phyloP scores from a whole-genome alignment of 2,329 filamentous ascomycete species.

The Ophiocordyceps sinensis region DNA sequence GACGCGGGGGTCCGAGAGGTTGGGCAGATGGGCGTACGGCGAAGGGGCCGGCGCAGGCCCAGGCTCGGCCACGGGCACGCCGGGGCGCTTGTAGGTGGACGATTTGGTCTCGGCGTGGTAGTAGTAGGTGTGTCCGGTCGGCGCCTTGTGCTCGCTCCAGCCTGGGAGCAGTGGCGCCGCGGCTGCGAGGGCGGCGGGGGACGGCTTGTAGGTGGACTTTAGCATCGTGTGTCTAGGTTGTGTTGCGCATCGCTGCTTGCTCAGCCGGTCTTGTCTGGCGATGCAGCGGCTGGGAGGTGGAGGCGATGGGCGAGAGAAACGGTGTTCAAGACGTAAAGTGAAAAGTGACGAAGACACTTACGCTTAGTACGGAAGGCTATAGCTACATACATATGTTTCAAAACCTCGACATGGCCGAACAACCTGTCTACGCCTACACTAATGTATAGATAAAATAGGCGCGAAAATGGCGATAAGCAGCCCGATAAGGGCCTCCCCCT shows the following conservation, averaged over 20 bases:
- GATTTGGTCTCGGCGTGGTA: slow-evolving; percentile 71
- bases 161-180: slow-evolving; percentile 55
- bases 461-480: too few species aligned
- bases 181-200: slow-evolving; percentile 18
- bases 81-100: slow-evolving; percentile 77
- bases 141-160: slow-evolving; percentile 90
- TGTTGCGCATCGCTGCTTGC: not conserved
- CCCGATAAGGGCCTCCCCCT: too few species aligned
- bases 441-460: too few species aligned
- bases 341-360: too few species aligned
- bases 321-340: too few species aligned
- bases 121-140: slow-evolving; percentile 76
- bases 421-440: too few species aligned
- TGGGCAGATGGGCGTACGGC: slow-evolving; percentile 15
- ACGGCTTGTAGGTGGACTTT: slow-evolving; percentile 60
- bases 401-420: too few species aligned
- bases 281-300: too few species aligned
- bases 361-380: too few species aligned
- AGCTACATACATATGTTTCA: too few species aligned
- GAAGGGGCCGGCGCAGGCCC: slow-evolving; percentile 13
- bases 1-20: slow-evolving; percentile 37
- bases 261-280: not conserved
- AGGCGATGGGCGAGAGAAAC: too few species aligned
- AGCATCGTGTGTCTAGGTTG: slow-evolving; percentile 36
- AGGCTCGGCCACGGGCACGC: slow-evolving; percentile 11